These are phyloP conservation scores for Singerocomus rubriflavus DNA, from an alignment of 1,284 basidiomycete species.

Conservation along the genomic window DNA sequence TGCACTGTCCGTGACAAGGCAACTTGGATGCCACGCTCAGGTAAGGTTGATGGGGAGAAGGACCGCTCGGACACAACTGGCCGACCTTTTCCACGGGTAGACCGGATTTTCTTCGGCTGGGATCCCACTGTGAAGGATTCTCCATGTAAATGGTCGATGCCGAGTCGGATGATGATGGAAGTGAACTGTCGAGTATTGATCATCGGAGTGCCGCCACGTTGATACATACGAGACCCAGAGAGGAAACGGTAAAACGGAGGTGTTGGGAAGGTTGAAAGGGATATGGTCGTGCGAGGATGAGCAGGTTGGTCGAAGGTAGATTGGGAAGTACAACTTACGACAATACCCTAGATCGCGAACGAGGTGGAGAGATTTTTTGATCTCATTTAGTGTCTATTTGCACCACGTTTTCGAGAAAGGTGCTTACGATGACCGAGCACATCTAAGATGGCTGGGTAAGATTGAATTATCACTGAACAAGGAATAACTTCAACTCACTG, in stretches of 20 bases:
- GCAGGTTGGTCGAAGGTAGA: neutral
- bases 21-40: too few species aligned
- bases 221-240: neutral
- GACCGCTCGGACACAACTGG: neutral
- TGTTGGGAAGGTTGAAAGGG: neutral
- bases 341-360: constrained; percentile 10
- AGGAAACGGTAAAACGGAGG: neutral
- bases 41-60: neutral
- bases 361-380: neutral
- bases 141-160: constrained; percentile 18
- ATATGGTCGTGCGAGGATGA: neutral
- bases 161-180: constrained; percentile 19
- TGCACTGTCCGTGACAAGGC: too few species aligned
- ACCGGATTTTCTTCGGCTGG: neutral
- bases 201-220: neutral
- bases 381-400: neutral
- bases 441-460: constrained; percentile 2
- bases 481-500: constrained; percentile 1
- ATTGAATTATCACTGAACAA: neutral
- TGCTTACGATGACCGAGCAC: constrained; percentile 18
- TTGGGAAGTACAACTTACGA: constrained; percentile 9
- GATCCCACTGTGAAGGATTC: neutral
- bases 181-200: constrained; percentile 1
- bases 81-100: neutral
- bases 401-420: neutral